Conservation (phyloP, 495 filamentous ascomycete genomes). For the Cercophora newfieldiana region DNA sequence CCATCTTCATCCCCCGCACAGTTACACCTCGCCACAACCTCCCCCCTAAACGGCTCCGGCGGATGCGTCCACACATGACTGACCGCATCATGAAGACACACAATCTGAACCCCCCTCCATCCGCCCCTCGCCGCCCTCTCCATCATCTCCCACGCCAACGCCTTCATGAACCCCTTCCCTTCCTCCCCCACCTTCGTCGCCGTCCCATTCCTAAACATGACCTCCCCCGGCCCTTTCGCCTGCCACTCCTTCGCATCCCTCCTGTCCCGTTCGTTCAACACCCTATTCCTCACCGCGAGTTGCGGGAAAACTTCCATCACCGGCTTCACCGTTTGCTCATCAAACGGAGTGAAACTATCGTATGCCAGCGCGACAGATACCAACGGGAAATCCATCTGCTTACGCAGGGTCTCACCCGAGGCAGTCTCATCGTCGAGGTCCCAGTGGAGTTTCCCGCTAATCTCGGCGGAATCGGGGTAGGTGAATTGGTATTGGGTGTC, state of each 20-base stretch:
- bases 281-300: slow-evolving; percentile 28
- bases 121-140: slow-evolving; percentile 31
- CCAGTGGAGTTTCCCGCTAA: slow-evolving; percentile 46
- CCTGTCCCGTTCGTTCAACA: slow-evolving; percentile 23
- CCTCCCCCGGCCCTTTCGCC: slow-evolving; percentile 31
- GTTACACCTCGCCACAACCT: background rate
- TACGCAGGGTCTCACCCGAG: slow-evolving; percentile 18
- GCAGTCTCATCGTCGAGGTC: slow-evolving; percentile 25
- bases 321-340: slow-evolving; percentile 27
- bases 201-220: slow-evolving; percentile 43
- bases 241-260: slow-evolving; percentile 29
- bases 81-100: slow-evolving; percentile 35
- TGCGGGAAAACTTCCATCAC: slow-evolving; percentile 35
- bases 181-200: slow-evolving; percentile 36
- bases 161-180: slow-evolving; percentile 37
- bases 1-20: background rate
- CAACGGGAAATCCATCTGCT: slow-evolving; percentile 48
- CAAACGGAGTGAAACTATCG: slow-evolving; percentile 35
- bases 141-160: slow-evolving; percentile 41
- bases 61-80: slow-evolving; percentile 37
- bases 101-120: slow-evolving; percentile 40
- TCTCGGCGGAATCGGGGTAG: slow-evolving; percentile 36
- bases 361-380: slow-evolving; percentile 42
- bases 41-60: slow-evolving; percentile 30
- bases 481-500: slow-evolving; percentile 51